phyloP scores from a whole-genome alignment of 345 rosid species.

The Arabidopsis thaliana region DNA sequence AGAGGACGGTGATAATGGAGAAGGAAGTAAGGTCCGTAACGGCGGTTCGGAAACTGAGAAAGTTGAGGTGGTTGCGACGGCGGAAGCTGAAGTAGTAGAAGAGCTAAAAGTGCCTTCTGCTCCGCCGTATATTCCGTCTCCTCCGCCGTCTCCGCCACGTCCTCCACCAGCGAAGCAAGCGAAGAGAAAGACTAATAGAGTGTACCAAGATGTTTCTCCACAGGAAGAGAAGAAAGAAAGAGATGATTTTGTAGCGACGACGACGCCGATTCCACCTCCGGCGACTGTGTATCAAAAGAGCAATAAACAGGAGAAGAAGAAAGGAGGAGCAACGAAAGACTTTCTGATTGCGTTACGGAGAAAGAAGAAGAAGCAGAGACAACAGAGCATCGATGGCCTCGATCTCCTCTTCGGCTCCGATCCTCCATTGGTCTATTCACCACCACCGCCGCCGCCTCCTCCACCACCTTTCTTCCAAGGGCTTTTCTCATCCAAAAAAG shows the following conservation, averaged over 20 bases:
- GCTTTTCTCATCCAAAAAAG: constrained; percentile 68
- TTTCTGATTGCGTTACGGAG: constrained; percentile 57
- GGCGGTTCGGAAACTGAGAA: constrained; percentile 10
- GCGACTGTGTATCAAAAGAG: constrained; percentile 29
- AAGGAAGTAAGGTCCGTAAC: constrained; percentile 24
- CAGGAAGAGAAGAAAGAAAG: constrained; percentile 29
- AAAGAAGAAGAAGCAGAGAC: constrained; percentile 71
- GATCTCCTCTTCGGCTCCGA: constrained; percentile 59
- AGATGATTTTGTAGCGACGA: constrained; percentile 29
- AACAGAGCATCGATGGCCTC: constrained; percentile 83
- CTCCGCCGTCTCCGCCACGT: constrained; percentile 35
- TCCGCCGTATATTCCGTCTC: constrained; percentile 17
- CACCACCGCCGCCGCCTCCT: constrained; percentile 59
- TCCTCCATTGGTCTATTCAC: constrained; percentile 22
- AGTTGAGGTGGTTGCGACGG: constrained; percentile 37
- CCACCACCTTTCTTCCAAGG: constrained; percentile 61
- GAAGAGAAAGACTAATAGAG: constrained; percentile 37
- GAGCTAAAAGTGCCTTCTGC: constrained; percentile 4
- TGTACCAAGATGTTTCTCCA: constrained; percentile 38
- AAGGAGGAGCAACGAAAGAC: constrained; percentile 65
- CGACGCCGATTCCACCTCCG: constrained; percentile 44
- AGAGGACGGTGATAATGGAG: background rate
- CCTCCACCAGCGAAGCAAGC: constrained; percentile 34
- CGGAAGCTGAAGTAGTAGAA: constrained; percentile 19
- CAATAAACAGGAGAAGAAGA: constrained; percentile 56